phyloP scores from a whole-genome alignment of 371 early-diverging fungal genomes.

The Parasitella parasitica region DNA sequence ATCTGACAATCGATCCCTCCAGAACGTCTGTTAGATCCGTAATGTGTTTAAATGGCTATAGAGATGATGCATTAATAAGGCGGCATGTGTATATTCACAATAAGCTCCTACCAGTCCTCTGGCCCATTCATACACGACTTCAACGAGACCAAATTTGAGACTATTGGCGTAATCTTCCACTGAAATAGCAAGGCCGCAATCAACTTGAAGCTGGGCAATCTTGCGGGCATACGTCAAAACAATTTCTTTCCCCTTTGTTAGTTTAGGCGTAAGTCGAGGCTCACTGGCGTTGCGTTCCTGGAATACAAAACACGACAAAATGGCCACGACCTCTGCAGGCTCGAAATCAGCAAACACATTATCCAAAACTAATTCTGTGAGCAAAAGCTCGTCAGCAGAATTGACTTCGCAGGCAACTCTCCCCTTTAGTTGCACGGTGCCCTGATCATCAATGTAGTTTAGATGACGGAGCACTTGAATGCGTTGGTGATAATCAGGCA shows the following conservation, averaged over 20 bases:
- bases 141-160: slow-evolving; percentile 87
- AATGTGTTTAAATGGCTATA: slow-evolving; percentile 87
- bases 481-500: slow-evolving; percentile 92
- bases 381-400: slow-evolving; percentile 93
- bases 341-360: slow-evolving; percentile 90
- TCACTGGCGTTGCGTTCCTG: slow-evolving; percentile 80
- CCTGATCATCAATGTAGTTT: slow-evolving; percentile 79
- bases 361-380: slow-evolving; percentile 98
- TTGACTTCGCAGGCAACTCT: slow-evolving; percentile 99
- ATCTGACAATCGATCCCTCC: slow-evolving; percentile 97
- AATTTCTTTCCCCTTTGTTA: slow-evolving; percentile 59
- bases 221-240: slow-evolving; percentile 64
- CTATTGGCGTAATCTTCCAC: slow-evolving; percentile 55
- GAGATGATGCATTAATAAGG: background rate
- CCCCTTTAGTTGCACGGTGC: slow-evolving; percentile 97
- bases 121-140: slow-evolving; percentile 99
- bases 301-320: slow-evolving; percentile 96
- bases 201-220: slow-evolving; percentile 76
- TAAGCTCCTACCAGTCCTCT: slow-evolving; percentile 65
- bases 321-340: slow-evolving; percentile 92
- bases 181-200: slow-evolving; percentile 64
- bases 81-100: background rate
- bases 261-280: slow-evolving; percentile 64
- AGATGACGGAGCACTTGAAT: slow-evolving; percentile 79
- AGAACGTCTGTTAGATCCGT: slow-evolving; percentile 93